Conservation (phyloP, 805 yeast genomes). For the Candida montana region DNA sequence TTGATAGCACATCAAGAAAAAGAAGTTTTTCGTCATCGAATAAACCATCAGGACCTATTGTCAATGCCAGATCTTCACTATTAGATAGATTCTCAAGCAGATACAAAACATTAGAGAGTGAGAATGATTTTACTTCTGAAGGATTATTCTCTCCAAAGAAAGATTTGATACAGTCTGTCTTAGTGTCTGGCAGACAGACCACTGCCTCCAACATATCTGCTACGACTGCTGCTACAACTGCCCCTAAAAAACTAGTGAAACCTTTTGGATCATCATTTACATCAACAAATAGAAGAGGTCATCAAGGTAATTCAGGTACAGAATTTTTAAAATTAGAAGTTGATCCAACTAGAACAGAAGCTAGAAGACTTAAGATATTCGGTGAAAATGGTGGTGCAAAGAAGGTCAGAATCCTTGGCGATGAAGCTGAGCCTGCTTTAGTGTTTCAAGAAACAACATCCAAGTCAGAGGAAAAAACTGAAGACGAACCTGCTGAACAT, state of each 20-base stretch:
- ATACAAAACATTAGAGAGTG: slow-evolving; percentile 24
- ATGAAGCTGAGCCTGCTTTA: slow-evolving; percentile 11
- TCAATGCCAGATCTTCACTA: slow-evolving; percentile 22
- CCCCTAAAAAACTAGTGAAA: slow-evolving; percentile 6
- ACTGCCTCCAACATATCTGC: neutral
- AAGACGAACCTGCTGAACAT: slow-evolving; percentile 1
- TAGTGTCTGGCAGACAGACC: slow-evolving; percentile 12
- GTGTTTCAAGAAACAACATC: neutral
- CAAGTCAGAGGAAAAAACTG: neutral
- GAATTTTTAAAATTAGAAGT: slow-evolving; percentile 29
- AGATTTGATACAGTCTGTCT: slow-evolving; percentile 17
- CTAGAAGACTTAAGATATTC: slow-evolving; percentile 35
- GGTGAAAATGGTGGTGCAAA: slow-evolving; percentile 24
- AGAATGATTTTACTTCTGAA: slow-evolving; percentile 25
- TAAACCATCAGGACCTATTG: slow-evolving; percentile 16
- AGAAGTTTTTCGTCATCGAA: slow-evolving; percentile 22
- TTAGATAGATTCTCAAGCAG: slow-evolving; percentile 33
- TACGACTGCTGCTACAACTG: too few relatives aligned
- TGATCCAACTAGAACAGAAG: slow-evolving; percentile 38
- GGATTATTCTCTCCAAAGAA: slow-evolving; percentile 33
- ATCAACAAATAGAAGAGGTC: neutral
- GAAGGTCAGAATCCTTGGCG: slow-evolving; percentile 24
- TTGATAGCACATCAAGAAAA: slow-evolving; percentile 15
- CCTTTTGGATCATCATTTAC: slow-evolving; percentile 5
- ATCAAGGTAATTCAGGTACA: slow-evolving; percentile 10